These are phyloP conservation scores for Hanseniaspora meyeri DNA, from an alignment of 805 yeast genomes.

Conservation along the genomic window DNA sequence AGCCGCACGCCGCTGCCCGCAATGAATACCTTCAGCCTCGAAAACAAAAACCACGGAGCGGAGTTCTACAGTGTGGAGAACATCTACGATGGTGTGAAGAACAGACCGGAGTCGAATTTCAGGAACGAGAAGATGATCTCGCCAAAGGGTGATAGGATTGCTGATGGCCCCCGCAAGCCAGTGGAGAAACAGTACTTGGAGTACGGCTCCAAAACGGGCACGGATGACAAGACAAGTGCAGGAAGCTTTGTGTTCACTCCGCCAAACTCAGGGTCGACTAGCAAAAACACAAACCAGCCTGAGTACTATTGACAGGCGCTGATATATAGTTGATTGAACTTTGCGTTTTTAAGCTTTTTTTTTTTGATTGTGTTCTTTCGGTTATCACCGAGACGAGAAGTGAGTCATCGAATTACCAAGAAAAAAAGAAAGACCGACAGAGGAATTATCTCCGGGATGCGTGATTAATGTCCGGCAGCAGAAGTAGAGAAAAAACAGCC, in stretches of 20 bases:
- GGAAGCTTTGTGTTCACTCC: conserved; percentile 5
- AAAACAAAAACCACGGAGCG: neutral
- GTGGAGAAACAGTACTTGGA: neutral
- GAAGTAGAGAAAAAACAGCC: no score
- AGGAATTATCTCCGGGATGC: no score
- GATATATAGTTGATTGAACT: neutral
- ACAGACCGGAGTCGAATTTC: neutral
- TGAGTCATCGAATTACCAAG: no score
- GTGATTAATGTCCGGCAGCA: no score
- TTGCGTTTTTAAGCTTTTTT: neutral
- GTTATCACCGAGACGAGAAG: no score
- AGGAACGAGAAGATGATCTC: neutral
- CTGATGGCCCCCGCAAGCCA: neutral
- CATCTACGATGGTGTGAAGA: neutral
- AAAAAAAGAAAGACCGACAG: no score
- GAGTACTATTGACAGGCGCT: neutral
- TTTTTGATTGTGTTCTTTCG: neutral
- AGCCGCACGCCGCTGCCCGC: neutral
- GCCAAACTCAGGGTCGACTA: neutral
- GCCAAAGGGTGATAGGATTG: neutral
- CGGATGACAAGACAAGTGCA: neutral
- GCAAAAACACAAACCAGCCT: neutral
- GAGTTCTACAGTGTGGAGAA: neutral
- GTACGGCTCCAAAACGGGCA: no score
- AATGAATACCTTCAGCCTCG: neutral